Base-by-base conservation (phyloP, 192 early-diverging fungal species). In the Linnemannia schmuckeri region DNA sequence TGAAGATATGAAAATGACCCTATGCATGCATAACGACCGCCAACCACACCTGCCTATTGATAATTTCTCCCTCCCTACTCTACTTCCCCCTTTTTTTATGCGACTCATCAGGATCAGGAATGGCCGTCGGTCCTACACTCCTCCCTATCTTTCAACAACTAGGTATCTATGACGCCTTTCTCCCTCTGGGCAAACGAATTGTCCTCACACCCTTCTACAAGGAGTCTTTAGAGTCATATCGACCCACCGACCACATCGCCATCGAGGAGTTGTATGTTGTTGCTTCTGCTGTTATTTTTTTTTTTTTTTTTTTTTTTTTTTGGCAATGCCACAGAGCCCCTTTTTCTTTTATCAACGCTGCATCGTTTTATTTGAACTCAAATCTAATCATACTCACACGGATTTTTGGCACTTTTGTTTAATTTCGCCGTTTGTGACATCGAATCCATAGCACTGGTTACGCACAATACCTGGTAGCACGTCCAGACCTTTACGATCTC, bases 401-500 rank as follows among this genome's bases (percentile, higher is more conserved):
- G 24, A 22, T 8, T 27, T 1, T 57, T n/a, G 24, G 1, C 15
- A 57, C n/a, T n/a, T n/a, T 27, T 52, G 35, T 47, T 33, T 2
- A 6, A 27, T 35, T 33, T 49, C 42, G 22, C 6, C 20, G 42
- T 10, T 44, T 47, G 1, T 68, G 30, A 24, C 44, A 12, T 44
- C 44, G 1, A 63, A 33, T 42, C 66, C 27, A 41, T 72, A 82
- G 81, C 4, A n/a, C 63, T 57, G 81, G 81, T 1, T 55, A 71
- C 52, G 0, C 22, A 1, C 24, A 52, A 12, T 61, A 72, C n/a
- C 49, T 82, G 6, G 47, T 82, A 27, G 7, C 75, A 6, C 66
- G 81, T 22, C 74, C 81, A 15, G 35, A 61, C 8, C 75, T 82
- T 9, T 82, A 82, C 47, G 47, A 40, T 12, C n/a, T 82, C 5